Conservation (phyloP, 345 rosid species). For the Firmiana major region DNA sequence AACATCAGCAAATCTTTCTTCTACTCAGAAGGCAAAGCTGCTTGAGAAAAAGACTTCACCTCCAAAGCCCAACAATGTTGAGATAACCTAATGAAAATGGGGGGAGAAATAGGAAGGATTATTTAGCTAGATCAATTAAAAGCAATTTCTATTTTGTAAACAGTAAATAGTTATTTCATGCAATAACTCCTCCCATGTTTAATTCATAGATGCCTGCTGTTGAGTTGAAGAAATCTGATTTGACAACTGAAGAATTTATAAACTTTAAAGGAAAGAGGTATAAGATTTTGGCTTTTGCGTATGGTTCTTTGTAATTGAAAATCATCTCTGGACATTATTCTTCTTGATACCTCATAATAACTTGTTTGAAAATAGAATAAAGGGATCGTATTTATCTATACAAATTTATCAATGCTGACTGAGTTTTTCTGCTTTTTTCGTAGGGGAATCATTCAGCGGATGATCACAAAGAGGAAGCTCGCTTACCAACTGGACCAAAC, state of each 20-base stretch:
- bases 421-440: background rate
- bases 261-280: slow-evolving; percentile 12
- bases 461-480: background rate
- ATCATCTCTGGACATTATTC: background rate
- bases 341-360: background rate
- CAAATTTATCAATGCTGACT: background rate
- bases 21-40: slow-evolving; percentile 4
- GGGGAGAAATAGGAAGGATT: background rate
- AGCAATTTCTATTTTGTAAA: background rate
- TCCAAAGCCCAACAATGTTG: background rate
- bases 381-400: background rate
- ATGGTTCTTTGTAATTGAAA: background rate
- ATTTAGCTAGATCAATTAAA: background rate
- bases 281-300: background rate
- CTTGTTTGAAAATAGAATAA: background rate
- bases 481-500: background rate
- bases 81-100: slow-evolving; percentile 2
- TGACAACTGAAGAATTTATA: background rate
- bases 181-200: background rate
- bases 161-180: background rate
- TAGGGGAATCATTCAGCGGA: background rate
- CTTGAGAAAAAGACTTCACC: background rate
- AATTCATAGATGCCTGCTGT: background rate
- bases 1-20: background rate
- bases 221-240: background rate